phyloP scores from a whole-genome alignment of 2,329 filamentous ascomycete genomes.

The Pestalotiopsis sp. region DNA sequence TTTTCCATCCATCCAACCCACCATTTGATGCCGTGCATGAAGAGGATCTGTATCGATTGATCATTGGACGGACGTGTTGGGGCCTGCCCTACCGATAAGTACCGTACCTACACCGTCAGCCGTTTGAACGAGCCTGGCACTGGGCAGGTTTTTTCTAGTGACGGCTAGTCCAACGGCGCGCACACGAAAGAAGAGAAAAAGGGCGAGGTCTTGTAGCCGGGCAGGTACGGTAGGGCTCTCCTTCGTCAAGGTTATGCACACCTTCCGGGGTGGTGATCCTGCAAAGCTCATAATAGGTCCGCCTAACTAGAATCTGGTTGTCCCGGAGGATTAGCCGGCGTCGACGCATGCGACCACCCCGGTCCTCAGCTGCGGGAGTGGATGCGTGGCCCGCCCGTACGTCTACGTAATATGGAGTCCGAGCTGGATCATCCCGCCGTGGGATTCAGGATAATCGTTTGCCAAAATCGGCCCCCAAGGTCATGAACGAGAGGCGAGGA shows the following conservation, averaged over 20 bases:
- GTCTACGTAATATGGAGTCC: too few species aligned
- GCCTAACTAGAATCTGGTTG: neutral
- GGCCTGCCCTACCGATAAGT: neutral
- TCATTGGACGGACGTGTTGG: neutral
- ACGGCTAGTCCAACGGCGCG: neutral
- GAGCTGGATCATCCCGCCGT: neutral
- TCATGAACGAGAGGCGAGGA: neutral
- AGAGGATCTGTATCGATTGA: neutral
- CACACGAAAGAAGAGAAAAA: too few species aligned
- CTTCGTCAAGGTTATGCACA: neutral
- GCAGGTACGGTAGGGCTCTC: neutral
- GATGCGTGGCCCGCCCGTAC: neutral
- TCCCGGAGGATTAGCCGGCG: neutral
- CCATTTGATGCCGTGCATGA: neutral
- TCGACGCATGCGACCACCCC: neutral
- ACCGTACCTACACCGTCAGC: neutral
- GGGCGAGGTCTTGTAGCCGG: too few species aligned
- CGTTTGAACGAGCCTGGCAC: neutral
- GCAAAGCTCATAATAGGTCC: neutral
- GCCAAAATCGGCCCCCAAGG: neutral
- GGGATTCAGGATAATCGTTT: neutral
- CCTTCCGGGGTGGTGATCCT: neutral
- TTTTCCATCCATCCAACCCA: neutral
- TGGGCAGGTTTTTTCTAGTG: neutral
- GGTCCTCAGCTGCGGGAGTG: neutral